These are phyloP conservation scores for Plasmodium blacklocki DNA, from an alignment of 169 alveolate species.

Conservation along the genomic window DNA sequence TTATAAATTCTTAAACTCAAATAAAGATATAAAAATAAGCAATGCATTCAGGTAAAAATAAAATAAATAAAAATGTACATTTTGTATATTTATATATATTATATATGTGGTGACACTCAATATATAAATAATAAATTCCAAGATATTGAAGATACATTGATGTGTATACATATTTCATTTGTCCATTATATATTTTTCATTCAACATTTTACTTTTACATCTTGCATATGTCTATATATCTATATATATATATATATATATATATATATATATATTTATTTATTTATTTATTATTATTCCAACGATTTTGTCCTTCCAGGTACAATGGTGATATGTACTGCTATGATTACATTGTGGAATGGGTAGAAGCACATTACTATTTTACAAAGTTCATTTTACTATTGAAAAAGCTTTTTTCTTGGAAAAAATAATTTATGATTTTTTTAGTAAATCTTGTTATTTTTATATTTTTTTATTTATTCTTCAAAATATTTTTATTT, in stretches of 20 bases:
- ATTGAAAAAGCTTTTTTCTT: constrained; percentile 19
- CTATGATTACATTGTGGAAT: constrained; percentile 71
- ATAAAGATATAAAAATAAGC: constrained; percentile 70
- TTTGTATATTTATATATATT: too few species aligned
- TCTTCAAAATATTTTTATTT: background rate
- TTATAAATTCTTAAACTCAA: constrained; percentile 38
- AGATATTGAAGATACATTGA: too few species aligned
- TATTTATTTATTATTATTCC: background rate
- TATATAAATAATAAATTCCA: too few species aligned
- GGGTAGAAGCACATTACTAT: constrained; percentile 70
- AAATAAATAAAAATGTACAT: background rate
- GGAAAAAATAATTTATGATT: constrained; percentile 10
- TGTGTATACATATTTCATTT: background rate
- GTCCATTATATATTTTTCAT: background rate
- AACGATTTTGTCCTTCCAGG: constrained; percentile 1
- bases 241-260: background rate
- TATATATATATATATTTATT: background rate
- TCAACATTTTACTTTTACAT: background rate
- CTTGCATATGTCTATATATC: background rate
- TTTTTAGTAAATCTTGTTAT: background rate
- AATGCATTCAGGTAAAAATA: constrained; percentile 72
- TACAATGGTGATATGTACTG: constrained; percentile 74
- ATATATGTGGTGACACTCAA: too few species aligned
- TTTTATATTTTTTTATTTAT: background rate
- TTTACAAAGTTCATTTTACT: constrained; percentile 30